A percentile compares a stretch with the other conserved stretches of the same genome.
These are phyloP conservation scores for Phytophthora hybrid DNA, from an alignment of 352 stramenopile genomes.

Conservation along the genomic window DNA sequence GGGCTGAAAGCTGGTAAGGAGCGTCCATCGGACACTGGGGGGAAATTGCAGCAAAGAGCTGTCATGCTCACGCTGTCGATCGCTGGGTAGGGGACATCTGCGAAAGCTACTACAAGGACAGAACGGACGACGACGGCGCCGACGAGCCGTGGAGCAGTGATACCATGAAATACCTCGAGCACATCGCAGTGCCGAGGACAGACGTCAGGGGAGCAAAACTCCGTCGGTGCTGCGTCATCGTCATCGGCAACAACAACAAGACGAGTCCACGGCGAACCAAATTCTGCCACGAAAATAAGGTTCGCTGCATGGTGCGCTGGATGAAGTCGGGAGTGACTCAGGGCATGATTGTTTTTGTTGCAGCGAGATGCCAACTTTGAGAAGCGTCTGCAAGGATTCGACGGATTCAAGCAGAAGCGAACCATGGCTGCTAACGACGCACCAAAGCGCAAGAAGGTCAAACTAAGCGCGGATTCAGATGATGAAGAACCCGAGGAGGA, in stretches of 20 bases:
- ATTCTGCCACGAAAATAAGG: constrained; percentile 8
- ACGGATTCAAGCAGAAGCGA: not conserved
- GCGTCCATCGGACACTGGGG: too few relatives aligned
- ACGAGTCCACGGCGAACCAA: not conserved
- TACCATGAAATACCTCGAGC: not conserved
- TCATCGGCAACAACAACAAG: not conserved
- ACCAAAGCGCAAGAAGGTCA: constrained; percentile 1
- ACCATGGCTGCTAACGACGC: not conserved
- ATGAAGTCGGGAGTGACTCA: not conserved
- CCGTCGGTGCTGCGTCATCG: not conserved
- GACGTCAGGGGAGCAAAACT: not conserved
- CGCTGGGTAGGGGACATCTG: not conserved
- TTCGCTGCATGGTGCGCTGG: not conserved
- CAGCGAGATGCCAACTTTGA: not conserved
- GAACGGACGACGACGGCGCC: not conserved
- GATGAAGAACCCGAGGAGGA: not conserved
- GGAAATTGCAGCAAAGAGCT: not conserved
- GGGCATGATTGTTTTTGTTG: not conserved
- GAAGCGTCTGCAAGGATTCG: not conserved
- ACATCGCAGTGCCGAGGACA: not conserved
- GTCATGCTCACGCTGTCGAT: not conserved
- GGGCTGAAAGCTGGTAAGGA: not conserved
- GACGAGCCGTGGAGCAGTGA: not conserved
- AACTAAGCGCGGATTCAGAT: not conserved
- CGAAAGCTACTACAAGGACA: constrained; percentile 7